A percentile compares a stretch with the other conserved stretches of the same genome.
phyloP scores from a whole-genome alignment of 108 stramenopile genomes.

The Hondaea fermentalgiana region DNA sequence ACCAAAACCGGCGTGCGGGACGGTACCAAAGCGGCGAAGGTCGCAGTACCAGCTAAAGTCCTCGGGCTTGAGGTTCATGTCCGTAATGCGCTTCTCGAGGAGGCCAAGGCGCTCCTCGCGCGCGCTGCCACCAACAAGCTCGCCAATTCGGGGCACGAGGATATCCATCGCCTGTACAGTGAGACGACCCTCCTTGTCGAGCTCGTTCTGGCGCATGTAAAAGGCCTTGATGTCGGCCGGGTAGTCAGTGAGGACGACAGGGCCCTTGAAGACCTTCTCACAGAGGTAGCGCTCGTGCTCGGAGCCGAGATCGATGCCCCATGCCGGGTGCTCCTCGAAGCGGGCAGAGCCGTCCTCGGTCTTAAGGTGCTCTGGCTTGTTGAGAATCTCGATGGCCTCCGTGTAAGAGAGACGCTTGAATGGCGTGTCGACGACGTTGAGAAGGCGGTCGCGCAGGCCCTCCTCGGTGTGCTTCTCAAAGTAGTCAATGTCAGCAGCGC shows the following conservation, averaged over 20 bases:
- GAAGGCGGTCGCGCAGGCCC: constrained; percentile 53
- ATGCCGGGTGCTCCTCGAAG: constrained; percentile 50
- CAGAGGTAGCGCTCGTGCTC: constrained; percentile 86
- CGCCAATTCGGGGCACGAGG: constrained; percentile 72
- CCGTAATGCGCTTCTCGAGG: constrained; percentile 56
- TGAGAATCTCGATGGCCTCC: constrained; percentile 61
- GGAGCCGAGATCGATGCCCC: constrained; percentile 74
- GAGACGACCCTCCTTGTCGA: constrained; percentile 43
- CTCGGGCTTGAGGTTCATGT: constrained; percentile 59
- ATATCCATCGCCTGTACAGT: constrained; percentile 81
- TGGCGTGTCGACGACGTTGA: constrained; percentile 57
- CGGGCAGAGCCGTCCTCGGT: constrained; percentile 30
- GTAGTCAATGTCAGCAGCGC: constrained; percentile 72
- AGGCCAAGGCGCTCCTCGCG: constrained; percentile 74
- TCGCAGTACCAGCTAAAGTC: constrained; percentile 81
- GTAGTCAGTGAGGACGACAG: constrained; percentile 80
- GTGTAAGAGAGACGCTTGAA: constrained; percentile 74
- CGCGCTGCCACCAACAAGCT: constrained; percentile 83
- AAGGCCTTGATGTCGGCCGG: constrained; percentile 88
- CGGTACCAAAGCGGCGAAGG: constrained; percentile 73
- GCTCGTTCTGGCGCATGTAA: constrained; percentile 83
- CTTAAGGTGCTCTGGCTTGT: constrained; percentile 44
- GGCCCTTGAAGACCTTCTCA: constrained; percentile 67
- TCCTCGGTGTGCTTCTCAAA: constrained; percentile 65
- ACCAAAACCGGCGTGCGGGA: constrained; percentile 87